These are phyloP conservation scores for Naegleria gruberi DNA, from an alignment of 208 protist species.

Conservation along the genomic window DNA sequence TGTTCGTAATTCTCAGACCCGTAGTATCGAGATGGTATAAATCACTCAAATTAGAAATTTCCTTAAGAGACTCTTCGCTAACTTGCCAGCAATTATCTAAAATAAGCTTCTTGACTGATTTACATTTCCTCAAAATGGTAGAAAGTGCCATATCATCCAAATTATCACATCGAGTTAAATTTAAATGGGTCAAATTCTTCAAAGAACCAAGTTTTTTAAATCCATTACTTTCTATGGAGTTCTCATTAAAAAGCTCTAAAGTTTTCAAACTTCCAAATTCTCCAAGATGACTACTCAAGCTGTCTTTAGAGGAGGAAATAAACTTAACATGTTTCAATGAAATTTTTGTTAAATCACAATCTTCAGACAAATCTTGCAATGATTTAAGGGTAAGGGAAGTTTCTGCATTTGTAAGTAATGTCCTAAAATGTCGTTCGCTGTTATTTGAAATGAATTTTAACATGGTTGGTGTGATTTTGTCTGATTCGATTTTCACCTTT, in stretches of 20 bases:
- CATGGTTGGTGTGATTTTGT: neutral
- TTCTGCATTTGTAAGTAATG: neutral
- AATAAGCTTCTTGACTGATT: neutral
- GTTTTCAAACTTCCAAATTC: neutral
- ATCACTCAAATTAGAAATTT: neutral
- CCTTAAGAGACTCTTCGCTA: neutral
- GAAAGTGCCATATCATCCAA: neutral
- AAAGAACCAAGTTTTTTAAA: neutral
- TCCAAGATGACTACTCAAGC: neutral
- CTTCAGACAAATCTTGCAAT: neutral
- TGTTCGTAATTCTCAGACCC: neutral
- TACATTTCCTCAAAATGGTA: neutral
- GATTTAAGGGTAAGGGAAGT: neutral
- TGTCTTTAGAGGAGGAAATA: neutral
- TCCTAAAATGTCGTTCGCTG: neutral
- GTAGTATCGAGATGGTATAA: neutral
- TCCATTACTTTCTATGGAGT: neutral
- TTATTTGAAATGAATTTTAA: neutral
- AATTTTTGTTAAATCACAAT: neutral
- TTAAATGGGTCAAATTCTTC: neutral
- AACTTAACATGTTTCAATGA: too few relatives aligned
- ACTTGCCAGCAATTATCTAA: neutral
- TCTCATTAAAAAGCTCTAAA: neutral
- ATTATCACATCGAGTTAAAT: neutral
- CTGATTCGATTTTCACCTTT: neutral